A percentile compares a stretch with the other conserved stretches of the same genome.
phyloP scores from a whole-genome alignment of 2,329 filamentous ascomycete genomes.

The Celoporthe dispersa region DNA sequence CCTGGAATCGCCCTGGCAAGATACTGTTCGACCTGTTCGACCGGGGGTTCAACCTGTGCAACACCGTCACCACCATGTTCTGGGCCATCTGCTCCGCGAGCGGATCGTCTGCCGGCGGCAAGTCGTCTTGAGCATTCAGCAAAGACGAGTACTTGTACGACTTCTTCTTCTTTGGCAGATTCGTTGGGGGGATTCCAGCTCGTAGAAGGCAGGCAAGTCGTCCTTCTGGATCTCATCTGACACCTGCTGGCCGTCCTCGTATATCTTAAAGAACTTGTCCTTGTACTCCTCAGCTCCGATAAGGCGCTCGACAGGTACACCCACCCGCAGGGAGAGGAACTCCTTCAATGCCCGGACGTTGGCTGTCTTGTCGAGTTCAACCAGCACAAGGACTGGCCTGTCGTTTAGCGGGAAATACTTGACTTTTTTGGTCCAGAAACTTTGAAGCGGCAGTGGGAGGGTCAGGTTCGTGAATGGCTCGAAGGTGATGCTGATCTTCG shows the following conservation, averaged over 20 bases:
- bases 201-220: conserved; percentile 71
- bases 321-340: conserved; percentile 69
- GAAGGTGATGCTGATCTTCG: conserved; percentile 97
- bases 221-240: conserved; percentile 73
- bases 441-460: conserved; percentile 85
- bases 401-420: conserved; percentile 79
- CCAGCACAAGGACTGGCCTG: conserved; percentile 69
- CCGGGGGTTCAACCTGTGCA: conserved; percentile 58
- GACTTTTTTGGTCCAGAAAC: conserved; percentile 75
- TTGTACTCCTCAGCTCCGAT: conserved; percentile 84
- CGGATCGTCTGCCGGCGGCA: conserved; percentile 61
- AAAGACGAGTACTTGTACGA: conserved; percentile 5
- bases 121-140: conserved; percentile 48
- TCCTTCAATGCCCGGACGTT: conserved; percentile 71
- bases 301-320: conserved; percentile 67
- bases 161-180: conserved; percentile 60
- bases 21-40: conserved; percentile 17
- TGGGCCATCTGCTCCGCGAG: conserved; percentile 66
- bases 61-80: conserved; percentile 70
- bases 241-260: conserved; percentile 69
- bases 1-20: conserved; percentile 31
- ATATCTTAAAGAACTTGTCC: conserved; percentile 83
- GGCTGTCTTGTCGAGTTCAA: conserved; percentile 80
- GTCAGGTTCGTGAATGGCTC: conserved; percentile 97
- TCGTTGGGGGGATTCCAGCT: conserved; percentile 81